These are phyloP conservation scores for Tuber calosporum DNA, from an alignment of 495 filamentous ascomycete species.

Conservation along the genomic window DNA sequence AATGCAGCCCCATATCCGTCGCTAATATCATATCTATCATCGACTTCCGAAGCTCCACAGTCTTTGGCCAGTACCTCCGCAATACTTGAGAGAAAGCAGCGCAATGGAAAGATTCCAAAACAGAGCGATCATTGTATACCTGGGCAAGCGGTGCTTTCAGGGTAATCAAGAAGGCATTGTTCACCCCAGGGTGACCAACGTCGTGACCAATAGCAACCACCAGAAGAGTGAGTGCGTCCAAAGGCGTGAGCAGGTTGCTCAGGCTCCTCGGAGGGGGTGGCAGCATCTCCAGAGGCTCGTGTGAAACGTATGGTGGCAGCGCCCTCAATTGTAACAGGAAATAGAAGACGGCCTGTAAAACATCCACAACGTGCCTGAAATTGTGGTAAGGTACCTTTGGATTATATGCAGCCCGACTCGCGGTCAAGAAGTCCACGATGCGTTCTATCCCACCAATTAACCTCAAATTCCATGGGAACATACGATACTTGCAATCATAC, in stretches of 20 bases:
- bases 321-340: constrained; percentile 79
- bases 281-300: constrained; percentile 9
- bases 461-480: constrained; percentile 2
- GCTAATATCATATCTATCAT: constrained; percentile 95
- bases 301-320: constrained; percentile 56
- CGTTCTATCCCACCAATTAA: constrained; percentile 46
- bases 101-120: constrained; percentile 95
- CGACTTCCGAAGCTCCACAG: constrained; percentile 66
- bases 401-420: constrained; percentile 83
- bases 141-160: constrained; percentile 94
- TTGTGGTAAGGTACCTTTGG: constrained; percentile 97
- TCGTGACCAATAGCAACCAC: constrained; percentile 95
- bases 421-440: constrained; percentile 70
- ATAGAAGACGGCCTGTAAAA: constrained; percentile 86
- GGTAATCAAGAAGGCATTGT: constrained; percentile 90
- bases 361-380: constrained; percentile 93
- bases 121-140: constrained; percentile 93
- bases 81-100: constrained; percentile 95
- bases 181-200: constrained; percentile 94
- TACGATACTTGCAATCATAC: constrained; percentile 45
- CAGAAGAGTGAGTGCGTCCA: constrained; percentile 80
- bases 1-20: constrained; percentile 95
- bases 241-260: constrained; percentile 64
- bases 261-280: constrained; percentile 48
- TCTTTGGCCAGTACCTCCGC: constrained; percentile 80